A percentile compares a stretch with the other conserved stretches of the same genome.
Evolutionary conservation across 179 eudicot genomes (phyloP).

Genomic region (Vitellaria paradoxa): DNA sequence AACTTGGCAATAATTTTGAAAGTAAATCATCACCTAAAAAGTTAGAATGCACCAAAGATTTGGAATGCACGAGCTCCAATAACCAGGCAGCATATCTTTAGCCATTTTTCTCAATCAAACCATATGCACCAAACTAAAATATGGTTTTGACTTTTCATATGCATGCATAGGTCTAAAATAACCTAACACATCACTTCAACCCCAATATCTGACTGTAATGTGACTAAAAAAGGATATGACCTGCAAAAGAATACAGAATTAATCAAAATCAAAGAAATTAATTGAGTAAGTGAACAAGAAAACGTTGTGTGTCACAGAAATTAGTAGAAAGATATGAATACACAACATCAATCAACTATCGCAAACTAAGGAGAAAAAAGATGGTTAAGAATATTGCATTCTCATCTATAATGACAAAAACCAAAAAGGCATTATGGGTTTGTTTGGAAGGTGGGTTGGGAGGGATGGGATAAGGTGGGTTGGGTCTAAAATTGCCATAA

Average conservation of each 20-base stretch:
- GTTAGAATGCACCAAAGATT: neutral
- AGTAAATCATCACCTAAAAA: neutral
- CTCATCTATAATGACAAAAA: neutral
- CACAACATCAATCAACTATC: neutral
- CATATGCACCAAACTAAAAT: neutral
- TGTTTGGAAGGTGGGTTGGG: too few species aligned
- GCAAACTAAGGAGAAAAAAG: neutral
- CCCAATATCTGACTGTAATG: neutral
- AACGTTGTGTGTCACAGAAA: neutral
- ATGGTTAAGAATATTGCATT: neutral
- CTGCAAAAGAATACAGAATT: constrained; percentile 49
- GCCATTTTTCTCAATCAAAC: neutral
- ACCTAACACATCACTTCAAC: neutral
- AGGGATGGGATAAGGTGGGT: too few species aligned
- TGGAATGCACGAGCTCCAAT: neutral
- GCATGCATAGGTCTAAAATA: neutral
- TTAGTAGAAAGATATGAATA: neutral
- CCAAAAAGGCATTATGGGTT: neutral
- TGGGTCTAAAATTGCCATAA: too few species aligned
- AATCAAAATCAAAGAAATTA: constrained; percentile 6
- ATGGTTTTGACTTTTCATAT: too few species aligned
- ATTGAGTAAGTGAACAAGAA: neutral
- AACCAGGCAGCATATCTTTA: neutral
- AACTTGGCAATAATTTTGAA: neutral
- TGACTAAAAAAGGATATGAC: constrained; percentile 78